Percentiles rank a stretch among this genome's conserved stretches.
These are phyloP conservation scores for Pichia membranifaciens DNA, from an alignment of 805 yeast species.

Conservation along the genomic window DNA sequence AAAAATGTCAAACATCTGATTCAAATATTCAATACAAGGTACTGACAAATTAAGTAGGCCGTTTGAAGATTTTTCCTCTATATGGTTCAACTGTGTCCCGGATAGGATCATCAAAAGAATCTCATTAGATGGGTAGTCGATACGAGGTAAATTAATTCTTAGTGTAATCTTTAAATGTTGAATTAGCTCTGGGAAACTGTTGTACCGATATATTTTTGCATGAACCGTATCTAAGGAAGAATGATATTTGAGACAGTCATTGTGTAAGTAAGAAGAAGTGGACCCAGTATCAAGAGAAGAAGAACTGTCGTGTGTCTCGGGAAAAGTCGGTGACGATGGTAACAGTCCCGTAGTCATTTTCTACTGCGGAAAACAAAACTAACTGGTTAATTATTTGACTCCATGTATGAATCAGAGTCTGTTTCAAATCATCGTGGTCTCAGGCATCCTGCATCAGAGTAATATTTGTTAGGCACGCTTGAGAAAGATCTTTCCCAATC, in stretches of 20 bases:
- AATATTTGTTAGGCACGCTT: too few relatives aligned
- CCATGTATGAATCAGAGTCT: too few relatives aligned
- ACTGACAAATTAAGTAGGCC: background rate
- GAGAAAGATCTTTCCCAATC: too few relatives aligned
- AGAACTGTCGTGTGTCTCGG: too few relatives aligned
- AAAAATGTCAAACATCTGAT: background rate
- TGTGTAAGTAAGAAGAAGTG: background rate
- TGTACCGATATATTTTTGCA: constrained; percentile 9
- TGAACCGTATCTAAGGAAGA: constrained; percentile 3
- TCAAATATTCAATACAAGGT: constrained; percentile 6
- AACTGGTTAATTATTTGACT: too few relatives aligned
- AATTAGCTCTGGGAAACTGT: constrained; percentile 5
- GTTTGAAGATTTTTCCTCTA: background rate
- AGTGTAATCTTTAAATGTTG: constrained; percentile 6
- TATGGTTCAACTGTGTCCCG: constrained; percentile 9
- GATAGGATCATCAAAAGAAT: constrained; percentile 5
- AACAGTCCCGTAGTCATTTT: background rate
- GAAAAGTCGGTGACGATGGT: background rate
- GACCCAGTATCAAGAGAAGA: background rate
- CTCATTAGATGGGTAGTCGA: constrained; percentile 9
- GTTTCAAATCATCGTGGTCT: too few relatives aligned
- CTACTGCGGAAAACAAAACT: too few relatives aligned
- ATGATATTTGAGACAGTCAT: constrained; percentile 6
- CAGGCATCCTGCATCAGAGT: too few relatives aligned
- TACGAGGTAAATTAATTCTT: constrained; percentile 1